These are phyloP conservation scores for Danielia reshetovae DNA, from an alignment of 805 yeast species.

Conservation along the genomic window DNA sequence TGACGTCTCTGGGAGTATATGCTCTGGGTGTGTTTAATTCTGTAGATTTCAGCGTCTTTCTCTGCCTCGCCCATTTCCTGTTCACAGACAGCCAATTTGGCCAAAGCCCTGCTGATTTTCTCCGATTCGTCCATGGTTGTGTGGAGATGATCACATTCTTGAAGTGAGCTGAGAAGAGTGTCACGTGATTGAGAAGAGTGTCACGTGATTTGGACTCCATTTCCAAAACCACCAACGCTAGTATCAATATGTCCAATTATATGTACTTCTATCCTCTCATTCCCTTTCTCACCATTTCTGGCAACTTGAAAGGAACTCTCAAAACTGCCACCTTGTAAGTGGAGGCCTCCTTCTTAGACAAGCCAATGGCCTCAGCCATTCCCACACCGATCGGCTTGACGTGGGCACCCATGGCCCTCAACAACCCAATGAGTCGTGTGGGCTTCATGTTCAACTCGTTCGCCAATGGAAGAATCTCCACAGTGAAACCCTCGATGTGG, in stretches of 20 bases:
- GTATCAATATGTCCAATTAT: not conserved
- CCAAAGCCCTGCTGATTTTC: constrained; percentile 26
- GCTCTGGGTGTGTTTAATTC: constrained; percentile 51
- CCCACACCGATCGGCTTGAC: constrained; percentile 67
- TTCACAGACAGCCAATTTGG: constrained; percentile 54
- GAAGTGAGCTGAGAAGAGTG: not conserved
- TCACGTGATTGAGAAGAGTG: not conserved
- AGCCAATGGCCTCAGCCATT: constrained; percentile 72
- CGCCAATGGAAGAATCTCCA: constrained; percentile 78
- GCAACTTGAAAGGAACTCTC: constrained; percentile 85
- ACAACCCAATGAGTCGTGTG: constrained; percentile 60
- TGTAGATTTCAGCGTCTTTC: constrained; percentile 52
- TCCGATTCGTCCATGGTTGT: constrained; percentile 5
- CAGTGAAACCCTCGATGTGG: constrained; percentile 70
- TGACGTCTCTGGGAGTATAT: constrained; percentile 56
- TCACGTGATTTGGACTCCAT: too few species aligned
- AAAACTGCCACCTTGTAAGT: constrained; percentile 77
- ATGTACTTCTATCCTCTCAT: constrained; percentile 24
- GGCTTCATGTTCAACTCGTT: constrained; percentile 81
- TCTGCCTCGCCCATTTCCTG: constrained; percentile 58
- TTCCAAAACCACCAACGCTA: not conserved
- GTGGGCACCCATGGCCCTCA: constrained; percentile 78
- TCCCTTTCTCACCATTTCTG: constrained; percentile 72
- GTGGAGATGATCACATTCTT: too few species aligned
- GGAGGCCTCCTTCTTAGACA: constrained; percentile 55